phyloP scores from a whole-genome alignment of 768 basidiomycete genomes.

The Hericium coralloides region DNA sequence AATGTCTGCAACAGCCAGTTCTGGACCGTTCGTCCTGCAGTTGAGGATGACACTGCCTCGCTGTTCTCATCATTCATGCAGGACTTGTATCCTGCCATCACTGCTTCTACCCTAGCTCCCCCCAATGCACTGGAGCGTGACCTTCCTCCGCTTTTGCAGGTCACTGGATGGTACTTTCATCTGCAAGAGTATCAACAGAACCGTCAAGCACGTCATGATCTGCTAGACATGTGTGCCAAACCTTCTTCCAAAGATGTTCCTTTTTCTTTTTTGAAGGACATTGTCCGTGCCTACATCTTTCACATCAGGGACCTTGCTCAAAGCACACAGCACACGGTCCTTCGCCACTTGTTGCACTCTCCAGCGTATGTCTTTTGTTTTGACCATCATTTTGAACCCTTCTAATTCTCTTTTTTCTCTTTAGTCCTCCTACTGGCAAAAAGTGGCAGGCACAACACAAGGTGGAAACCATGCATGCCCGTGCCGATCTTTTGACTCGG shows the following conservation, averaged over 20 bases:
- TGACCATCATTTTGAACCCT: neutral
- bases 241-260: neutral
- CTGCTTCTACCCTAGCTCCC: neutral
- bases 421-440: neutral
- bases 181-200: neutral
- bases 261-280: neutral
- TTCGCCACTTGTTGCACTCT: neutral
- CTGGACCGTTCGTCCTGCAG: neutral
- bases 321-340: neutral
- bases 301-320: neutral
- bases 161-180: neutral
- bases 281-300: neutral
- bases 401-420: neutral
- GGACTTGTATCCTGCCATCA: neutral
- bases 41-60: neutral
- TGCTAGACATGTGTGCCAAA: neutral
- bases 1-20: neutral
- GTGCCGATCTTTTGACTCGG: neutral
- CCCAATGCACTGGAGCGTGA: neutral
- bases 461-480: neutral
- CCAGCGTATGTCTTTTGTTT: neutral
- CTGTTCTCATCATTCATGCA: neutral
- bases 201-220: neutral
- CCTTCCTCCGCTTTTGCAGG: neutral
- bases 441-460: neutral